These are phyloP conservation scores for Phaeosphaeriaceae sp. DNA, from an alignment of 2,329 filamentous ascomycete genomes.

Conservation along the genomic window DNA sequence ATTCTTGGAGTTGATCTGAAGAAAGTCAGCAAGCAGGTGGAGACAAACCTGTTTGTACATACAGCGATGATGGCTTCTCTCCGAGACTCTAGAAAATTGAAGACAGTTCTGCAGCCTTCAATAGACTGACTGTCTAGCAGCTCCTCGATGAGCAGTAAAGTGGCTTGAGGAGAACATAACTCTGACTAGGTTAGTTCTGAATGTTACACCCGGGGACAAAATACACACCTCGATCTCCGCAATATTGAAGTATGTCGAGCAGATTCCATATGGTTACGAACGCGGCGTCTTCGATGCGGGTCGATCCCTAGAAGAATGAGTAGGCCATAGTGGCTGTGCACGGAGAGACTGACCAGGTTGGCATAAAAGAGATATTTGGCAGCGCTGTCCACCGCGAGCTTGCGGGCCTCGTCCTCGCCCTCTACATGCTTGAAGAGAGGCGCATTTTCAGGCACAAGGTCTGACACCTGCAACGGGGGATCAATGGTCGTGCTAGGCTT, in stretches of 20 bases:
- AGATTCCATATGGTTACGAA: slow-evolving; percentile 93
- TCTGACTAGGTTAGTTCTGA: slow-evolving; percentile 39
- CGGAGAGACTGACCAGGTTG: slow-evolving; percentile 69
- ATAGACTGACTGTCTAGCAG: slow-evolving; percentile 96
- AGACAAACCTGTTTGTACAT: slow-evolving; percentile 46
- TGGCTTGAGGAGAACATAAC: slow-evolving; percentile 76
- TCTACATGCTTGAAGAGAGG: slow-evolving; percentile 33
- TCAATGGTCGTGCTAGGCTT: slow-evolving; percentile 54
- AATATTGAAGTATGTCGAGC: slow-evolving; percentile 86
- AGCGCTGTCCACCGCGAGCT: slow-evolving; percentile 81
- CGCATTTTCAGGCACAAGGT: slow-evolving; percentile 44
- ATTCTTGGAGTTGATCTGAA: slow-evolving; percentile 55
- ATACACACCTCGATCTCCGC: slow-evolving; percentile 80
- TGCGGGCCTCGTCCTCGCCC: slow-evolving; percentile 59
- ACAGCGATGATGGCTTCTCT: slow-evolving; percentile 84
- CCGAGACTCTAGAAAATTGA: slow-evolving; percentile 93
- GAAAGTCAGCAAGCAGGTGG: slow-evolving; percentile 27
- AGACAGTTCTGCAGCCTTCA: slow-evolving; percentile 86
- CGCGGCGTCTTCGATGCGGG: slow-evolving; percentile 75
- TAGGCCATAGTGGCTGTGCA: not conserved
- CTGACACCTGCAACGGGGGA: slow-evolving; percentile 53
- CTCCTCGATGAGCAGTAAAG: slow-evolving; percentile 93
- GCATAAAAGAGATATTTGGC: slow-evolving; percentile 81
- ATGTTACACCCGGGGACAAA: not conserved
- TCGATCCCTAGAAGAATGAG: slow-evolving; percentile 67